A percentile compares a stretch with the other conserved stretches of the same genome.
These are phyloP conservation scores for Aspergillus bombycis DNA, from an alignment of 2,329 filamentous ascomycete genomes.

Conservation along the genomic window DNA sequence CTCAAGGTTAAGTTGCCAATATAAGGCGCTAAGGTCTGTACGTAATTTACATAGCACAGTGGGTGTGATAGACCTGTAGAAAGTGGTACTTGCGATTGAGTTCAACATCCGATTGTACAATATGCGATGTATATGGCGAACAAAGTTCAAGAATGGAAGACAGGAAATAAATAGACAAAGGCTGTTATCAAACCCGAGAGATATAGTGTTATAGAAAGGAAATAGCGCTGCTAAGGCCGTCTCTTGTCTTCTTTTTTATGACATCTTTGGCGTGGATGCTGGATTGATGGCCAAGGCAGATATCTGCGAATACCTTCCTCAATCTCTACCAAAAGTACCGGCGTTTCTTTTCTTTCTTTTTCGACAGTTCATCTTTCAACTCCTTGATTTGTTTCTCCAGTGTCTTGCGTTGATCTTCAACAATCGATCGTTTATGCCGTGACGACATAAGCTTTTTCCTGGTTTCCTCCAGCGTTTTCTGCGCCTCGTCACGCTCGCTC, in stretches of 20 bases:
- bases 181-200: not conserved
- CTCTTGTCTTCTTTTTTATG: not conserved
- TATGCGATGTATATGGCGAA: not conserved
- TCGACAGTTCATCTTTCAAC: not conserved
- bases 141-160: not conserved
- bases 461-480: not conserved
- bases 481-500: not conserved
- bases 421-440: not conserved
- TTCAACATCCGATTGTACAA: not conserved
- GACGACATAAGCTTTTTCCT: not conserved
- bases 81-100: not conserved
- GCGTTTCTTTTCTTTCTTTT: constrained; percentile 5
- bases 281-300: not conserved
- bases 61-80: not conserved
- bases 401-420: not conserved
- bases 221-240: not conserved
- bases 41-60: not conserved
- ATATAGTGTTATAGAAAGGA: not conserved
- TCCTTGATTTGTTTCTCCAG: constrained; percentile 2
- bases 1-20: not conserved
- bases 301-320: not conserved
- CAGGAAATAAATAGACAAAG: not conserved
- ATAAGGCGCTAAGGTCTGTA: not conserved
- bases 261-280: not conserved
- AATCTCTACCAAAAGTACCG: constrained; percentile 11